Base-by-base conservation (phyloP, 2,329 filamentous ascomycete species). In the Ceratocystis harringtonii region DNA sequence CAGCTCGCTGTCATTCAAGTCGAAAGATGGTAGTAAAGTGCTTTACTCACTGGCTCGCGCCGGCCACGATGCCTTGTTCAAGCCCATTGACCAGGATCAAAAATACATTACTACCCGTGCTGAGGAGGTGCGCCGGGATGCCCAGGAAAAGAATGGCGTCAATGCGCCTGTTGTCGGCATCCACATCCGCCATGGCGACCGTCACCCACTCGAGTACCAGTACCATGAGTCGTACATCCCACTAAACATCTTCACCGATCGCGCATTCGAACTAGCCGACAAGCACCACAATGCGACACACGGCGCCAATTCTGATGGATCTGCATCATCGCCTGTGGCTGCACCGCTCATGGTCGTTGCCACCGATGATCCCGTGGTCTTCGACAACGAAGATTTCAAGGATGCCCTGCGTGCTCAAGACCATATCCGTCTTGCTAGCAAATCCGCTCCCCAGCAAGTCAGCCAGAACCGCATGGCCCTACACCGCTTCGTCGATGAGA, bases 171-270 rank as follows among this genome's bases (percentile, higher is more conserved):
- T 77, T 25, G 77, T 95, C 48, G 90, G 88, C 25, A 75, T 94
- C 62, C 91, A 95, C 70, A 82, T 95, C 67, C 87, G 90, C 12
- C 87, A 86, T 65, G 90, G 90, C 32, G 90, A 95, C 72, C 79
- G 84, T 7, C 89, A 90, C 70, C 90, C 90, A 0, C 79, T 84
- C 66, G 89, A 92, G 73, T 86, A 81, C 70, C 87, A 92, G 72
- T 92, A 91, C 74, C 81, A 82, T 57, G 81, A 85, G 65, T 87
- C 88, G 36, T 95, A 95, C 71, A 83, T 95, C 19, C 91, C 91
- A 0, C 78, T 89, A 0, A 81, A 86, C 64, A 76, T 82, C 28
- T 95, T 90, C 72, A 76, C 80, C 36, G 78, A 84, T 66, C 80
- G 77, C n/a, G 85, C 83, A 0, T 76, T 78, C 44, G 78, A 80